Conservation (phyloP, 768 basidiomycete species). For the Rhodotorula diobovata region DNA sequence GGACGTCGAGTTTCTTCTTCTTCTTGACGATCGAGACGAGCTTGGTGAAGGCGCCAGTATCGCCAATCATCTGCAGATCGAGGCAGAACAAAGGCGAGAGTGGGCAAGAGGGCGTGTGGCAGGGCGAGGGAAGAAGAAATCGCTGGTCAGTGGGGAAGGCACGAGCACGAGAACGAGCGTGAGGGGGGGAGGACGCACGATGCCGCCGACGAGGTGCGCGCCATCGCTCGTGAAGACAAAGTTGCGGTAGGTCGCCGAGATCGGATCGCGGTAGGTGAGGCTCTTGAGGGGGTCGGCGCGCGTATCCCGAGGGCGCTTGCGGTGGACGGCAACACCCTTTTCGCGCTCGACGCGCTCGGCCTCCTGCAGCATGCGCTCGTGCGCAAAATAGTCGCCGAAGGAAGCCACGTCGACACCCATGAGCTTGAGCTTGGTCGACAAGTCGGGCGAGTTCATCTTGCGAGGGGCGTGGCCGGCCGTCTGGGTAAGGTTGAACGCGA, state of each 20-base stretch:
- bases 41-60: conserved; percentile 64
- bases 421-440: conserved; percentile 66
- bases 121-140: no score
- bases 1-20: conserved; percentile 64
- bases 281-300: conserved; percentile 55
- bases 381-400: conserved; percentile 70
- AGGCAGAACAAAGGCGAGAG: no score
- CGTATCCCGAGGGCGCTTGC: conserved; percentile 43
- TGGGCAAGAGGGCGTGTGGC: no score
- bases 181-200: not conserved
- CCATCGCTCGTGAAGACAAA: conserved; percentile 68
- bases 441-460: conserved; percentile 61
- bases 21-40: conserved; percentile 67
- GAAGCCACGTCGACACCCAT: conserved; percentile 58
- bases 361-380: conserved; percentile 48
- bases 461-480: conserved; percentile 52
- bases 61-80: conserved; percentile 60
- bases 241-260: conserved; percentile 65
- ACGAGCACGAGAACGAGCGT: accelerated
- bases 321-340: conserved; percentile 29
- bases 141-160: no score
- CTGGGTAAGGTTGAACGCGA: conserved; percentile 63
- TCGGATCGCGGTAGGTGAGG: conserved; percentile 67
- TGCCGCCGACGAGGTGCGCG: conserved; percentile 64
- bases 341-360: conserved; percentile 23